Conservation (phyloP, 2,329 filamentous ascomycete species). For the Passalora sequoiae region DNA sequence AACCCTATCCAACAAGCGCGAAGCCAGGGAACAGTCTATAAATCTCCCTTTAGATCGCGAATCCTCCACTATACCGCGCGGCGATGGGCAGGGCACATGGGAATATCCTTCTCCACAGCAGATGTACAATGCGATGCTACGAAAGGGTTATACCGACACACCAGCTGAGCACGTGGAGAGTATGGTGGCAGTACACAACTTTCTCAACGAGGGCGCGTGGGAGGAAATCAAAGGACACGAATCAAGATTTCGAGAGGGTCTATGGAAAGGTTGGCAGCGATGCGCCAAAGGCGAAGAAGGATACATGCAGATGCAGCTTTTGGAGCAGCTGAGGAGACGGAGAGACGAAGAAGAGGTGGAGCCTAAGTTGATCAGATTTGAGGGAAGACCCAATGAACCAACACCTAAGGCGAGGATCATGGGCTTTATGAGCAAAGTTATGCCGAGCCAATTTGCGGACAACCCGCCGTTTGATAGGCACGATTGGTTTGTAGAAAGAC, state of each 20-base stretch:
- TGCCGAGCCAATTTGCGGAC: slow-evolving; percentile 70
- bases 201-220: slow-evolving; percentile 96
- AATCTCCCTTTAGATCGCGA: slow-evolving; percentile 76
- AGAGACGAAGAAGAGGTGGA: slow-evolving; percentile 32
- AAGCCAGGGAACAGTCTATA: slow-evolving; percentile 64
- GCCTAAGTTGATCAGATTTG: slow-evolving; percentile 70
- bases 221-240: slow-evolving; percentile 93
- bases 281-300: slow-evolving; percentile 34
- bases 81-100: slow-evolving; percentile 72
- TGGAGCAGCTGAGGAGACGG: slow-evolving; percentile 24
- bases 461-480: slow-evolving; percentile 92
- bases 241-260: slow-evolving; percentile 69
- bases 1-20: slow-evolving; percentile 70
- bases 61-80: slow-evolving; percentile 83
- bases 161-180: slow-evolving; percentile 87
- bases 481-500: slow-evolving; percentile 87
- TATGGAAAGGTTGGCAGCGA: slow-evolving; percentile 47
- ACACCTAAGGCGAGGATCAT: slow-evolving; percentile 88
- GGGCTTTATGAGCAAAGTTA: slow-evolving; percentile 71
- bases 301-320: slow-evolving; percentile 21
- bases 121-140: slow-evolving; percentile 97
- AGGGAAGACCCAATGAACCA: slow-evolving; percentile 80
- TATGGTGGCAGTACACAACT: slow-evolving; percentile 98
- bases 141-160: slow-evolving; percentile 93
- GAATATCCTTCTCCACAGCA: slow-evolving; percentile 98